Conservation (phyloP, 306 rosid species). For the Calophaca sinica region DNA sequence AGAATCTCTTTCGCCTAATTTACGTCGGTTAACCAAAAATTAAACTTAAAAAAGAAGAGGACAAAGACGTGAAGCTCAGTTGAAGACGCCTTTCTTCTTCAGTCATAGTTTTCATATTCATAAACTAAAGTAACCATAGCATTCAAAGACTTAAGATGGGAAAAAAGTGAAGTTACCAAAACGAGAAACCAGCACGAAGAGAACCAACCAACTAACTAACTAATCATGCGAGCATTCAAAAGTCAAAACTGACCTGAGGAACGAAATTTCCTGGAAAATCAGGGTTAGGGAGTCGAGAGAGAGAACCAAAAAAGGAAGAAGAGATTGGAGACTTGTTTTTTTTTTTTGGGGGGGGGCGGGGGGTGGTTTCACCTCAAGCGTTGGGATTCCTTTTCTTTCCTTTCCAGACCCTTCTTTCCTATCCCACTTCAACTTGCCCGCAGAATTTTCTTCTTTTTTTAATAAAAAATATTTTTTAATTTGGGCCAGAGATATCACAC, state of each 20-base stretch:
- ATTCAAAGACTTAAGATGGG: not conserved
- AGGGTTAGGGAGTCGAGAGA: not conserved
- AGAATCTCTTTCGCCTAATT: not conserved
- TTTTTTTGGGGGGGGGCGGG: not conserved
- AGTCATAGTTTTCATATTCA: not conserved
- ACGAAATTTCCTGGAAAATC: slow-evolving; percentile 18
- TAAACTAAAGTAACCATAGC: slow-evolving; percentile 15
- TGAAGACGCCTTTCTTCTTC: not conserved
- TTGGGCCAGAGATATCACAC: slow-evolving; percentile 43
- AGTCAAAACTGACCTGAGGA: slow-evolving; percentile 49
- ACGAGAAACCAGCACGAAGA: slow-evolving; percentile 8
- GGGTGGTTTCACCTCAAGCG: not conserved
- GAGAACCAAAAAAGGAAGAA: not conserved
- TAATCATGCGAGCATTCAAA: not conserved
- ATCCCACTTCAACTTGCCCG: slow-evolving; percentile 31
- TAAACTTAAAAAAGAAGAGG: not conserved
- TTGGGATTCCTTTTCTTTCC: slow-evolving; percentile 48
- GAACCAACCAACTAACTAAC: not conserved
- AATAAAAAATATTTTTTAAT: not conserved
- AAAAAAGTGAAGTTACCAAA: not conserved
- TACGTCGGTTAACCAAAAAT: not conserved
- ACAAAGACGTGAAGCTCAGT: not conserved
- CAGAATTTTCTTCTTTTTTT: slow-evolving; percentile 18
- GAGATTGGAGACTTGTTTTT: not conserved
- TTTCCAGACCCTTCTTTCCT: slow-evolving; percentile 50